Conservation (phyloP, 2,329 filamentous ascomycete genomes). For the Pseudonectria buxi region DNA sequence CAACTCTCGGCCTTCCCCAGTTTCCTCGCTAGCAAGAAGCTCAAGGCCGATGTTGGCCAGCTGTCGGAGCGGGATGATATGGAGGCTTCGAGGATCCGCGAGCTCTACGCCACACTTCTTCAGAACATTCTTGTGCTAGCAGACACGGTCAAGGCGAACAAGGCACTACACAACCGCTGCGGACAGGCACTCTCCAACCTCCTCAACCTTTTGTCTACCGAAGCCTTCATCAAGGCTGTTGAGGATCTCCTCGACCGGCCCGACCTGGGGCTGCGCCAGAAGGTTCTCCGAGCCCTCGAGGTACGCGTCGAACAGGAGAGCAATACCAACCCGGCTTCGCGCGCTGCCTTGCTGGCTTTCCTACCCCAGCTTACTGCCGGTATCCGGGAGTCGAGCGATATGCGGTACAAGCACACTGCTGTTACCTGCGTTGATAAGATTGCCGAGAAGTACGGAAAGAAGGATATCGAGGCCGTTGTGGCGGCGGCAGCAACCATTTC, state of each 20-base stretch:
- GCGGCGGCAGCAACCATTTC: conserved; percentile 71
- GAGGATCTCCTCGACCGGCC: conserved; percentile 73
- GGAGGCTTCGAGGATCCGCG: conserved; percentile 58
- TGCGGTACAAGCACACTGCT: conserved; percentile 74
- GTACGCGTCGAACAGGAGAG: conserved; percentile 68
- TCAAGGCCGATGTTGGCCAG: conserved; percentile 49
- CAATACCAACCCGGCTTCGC: conserved; percentile 60
- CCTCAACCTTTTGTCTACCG: conserved; percentile 77
- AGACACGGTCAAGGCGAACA: conserved; percentile 53
- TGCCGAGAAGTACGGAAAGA: conserved; percentile 90
- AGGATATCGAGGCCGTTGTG: conserved; percentile 70
- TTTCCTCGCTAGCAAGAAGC: conserved; percentile 50
- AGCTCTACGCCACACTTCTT: conserved; percentile 61
- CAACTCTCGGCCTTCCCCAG: conserved; percentile 51
- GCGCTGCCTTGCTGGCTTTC: conserved; percentile 68
- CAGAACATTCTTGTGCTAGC: conserved; percentile 61
- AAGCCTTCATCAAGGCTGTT: conserved; percentile 83
- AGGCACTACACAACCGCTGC: conserved; percentile 49
- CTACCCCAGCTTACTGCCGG: conserved; percentile 71
- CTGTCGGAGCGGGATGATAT: conserved; percentile 58
- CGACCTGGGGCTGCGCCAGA: conserved; percentile 68
- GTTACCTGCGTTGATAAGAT: conserved; percentile 90
- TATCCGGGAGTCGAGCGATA: conserved; percentile 64
- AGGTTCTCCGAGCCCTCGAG: conserved; percentile 75
- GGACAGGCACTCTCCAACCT: conserved; percentile 70